phyloP scores from a whole-genome alignment of 345 rosid species.

The Toxicodendron radicans region DNA sequence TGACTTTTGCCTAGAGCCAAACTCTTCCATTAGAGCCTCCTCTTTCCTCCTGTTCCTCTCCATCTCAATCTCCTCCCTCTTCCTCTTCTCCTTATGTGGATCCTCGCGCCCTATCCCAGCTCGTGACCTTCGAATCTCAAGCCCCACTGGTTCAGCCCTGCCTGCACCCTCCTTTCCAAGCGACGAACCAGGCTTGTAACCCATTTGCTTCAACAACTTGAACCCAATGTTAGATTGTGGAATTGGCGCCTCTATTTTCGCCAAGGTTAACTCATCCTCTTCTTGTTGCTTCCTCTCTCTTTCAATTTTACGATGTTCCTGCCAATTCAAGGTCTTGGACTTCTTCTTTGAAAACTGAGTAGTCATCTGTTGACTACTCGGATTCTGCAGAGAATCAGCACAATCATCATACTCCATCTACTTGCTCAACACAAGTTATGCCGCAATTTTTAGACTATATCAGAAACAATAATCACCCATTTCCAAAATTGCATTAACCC shows the following conservation, averaged over 20 bases:
- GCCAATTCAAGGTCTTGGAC: constrained; percentile 61
- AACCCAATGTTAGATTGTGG: constrained; percentile 85
- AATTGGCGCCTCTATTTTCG: constrained; percentile 72
- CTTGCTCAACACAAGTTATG: background rate
- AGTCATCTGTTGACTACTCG: constrained; percentile 24
- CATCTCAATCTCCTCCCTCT: constrained; percentile 61
- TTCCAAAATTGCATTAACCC: too few species aligned
- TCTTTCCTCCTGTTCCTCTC: constrained; percentile 54
- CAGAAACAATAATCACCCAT: too few species aligned
- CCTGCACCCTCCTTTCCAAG: constrained; percentile 82
- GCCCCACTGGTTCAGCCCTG: constrained; percentile 70
- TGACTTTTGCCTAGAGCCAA: constrained; percentile 77
- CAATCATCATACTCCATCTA: background rate
- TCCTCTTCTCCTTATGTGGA: constrained; percentile 80
- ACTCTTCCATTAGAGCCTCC: constrained; percentile 69
- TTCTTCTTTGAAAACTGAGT: constrained; percentile 64
- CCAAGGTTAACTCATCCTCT: constrained; percentile 75
- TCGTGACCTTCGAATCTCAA: constrained; percentile 78
- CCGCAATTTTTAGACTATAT: too few species aligned
- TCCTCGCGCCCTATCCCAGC: constrained; percentile 89
- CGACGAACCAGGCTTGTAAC: constrained; percentile 86
- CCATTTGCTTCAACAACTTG: constrained; percentile 90
- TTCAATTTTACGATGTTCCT: constrained; percentile 67
- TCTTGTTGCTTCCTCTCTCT: constrained; percentile 71
- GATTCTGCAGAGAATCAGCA: constrained; percentile 34